phyloP scores from a whole-genome alignment of 305 asterid genomes.

The Fraxinus angustifolia region DNA sequence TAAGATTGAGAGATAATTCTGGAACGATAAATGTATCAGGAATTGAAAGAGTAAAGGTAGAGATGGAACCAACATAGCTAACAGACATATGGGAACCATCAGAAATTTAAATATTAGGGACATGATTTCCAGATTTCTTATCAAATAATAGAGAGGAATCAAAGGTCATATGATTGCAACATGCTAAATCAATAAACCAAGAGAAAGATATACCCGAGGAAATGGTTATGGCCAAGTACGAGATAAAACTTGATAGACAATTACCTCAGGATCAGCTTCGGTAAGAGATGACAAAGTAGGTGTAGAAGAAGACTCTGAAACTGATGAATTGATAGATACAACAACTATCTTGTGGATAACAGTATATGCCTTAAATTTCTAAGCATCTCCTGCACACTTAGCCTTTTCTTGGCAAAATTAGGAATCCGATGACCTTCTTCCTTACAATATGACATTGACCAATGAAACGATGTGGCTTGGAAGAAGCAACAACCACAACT shows the following conservation, averaged over 20 bases:
- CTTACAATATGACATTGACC: neutral
- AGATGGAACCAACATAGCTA: neutral
- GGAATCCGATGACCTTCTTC: neutral
- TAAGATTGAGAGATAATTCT: neutral
- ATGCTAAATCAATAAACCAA: neutral
- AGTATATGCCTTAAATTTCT: neutral
- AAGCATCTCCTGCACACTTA: neutral
- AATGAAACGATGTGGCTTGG: neutral
- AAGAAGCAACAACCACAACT: neutral
- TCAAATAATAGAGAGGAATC: neutral
- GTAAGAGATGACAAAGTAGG: no score
- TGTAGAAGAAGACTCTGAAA: neutral
- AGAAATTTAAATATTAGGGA: neutral
- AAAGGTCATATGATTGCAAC: neutral
- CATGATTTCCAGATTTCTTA: neutral
- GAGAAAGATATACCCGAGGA: neutral
- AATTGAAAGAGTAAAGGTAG: neutral
- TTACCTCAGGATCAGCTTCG: neutral
- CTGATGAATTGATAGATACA: neutral
- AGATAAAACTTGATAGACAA: neutral
- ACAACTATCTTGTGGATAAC: neutral
- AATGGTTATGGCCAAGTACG: neutral
- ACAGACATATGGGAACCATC: neutral
- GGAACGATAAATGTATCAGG: neutral
- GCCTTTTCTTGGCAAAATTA: neutral